Evolutionary conservation across 2,329 filamentous ascomycete species (phyloP).

Genomic region (Colletotrichum neosansevieriae): DNA sequence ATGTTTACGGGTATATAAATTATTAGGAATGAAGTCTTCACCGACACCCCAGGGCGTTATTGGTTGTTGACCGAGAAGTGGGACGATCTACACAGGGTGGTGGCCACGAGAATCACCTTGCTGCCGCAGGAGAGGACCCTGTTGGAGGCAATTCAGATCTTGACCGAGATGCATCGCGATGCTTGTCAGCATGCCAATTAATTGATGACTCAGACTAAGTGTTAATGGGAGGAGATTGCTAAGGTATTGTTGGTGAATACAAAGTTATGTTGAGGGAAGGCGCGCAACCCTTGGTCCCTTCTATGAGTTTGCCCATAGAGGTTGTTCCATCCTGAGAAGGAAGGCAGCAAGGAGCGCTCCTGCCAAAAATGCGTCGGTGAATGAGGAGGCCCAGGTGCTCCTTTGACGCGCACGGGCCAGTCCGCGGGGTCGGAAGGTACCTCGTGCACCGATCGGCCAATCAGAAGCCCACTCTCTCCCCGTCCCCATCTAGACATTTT

Average conservation of each 20-base stretch:
- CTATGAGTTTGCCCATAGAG: background rate
- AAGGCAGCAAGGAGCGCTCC: conserved; percentile 3
- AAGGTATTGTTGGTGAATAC: no score
- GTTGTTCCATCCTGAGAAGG: conserved; percentile 4
- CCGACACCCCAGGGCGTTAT: conserved; percentile 10
- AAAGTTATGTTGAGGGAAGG: background rate
- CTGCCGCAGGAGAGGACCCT: background rate
- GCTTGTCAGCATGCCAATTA: background rate
- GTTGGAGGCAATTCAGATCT: conserved; percentile 28
- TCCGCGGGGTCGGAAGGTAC: background rate
- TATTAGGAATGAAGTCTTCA: background rate
- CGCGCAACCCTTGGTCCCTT: background rate
- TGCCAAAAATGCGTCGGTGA: background rate
- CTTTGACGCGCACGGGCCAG: no score
- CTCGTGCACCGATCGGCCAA: conserved; percentile 35
- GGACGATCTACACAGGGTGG: conserved; percentile 36
- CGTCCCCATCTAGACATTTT: conserved; percentile 41
- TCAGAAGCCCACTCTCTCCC: conserved; percentile 29
- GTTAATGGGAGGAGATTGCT: background rate
- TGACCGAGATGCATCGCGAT: conserved; percentile 35
- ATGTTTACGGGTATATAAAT: no score
- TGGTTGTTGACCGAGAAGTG: conserved; percentile 36
- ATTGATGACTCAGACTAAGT: conserved; percentile 6
- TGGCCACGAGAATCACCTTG: conserved; percentile 17
- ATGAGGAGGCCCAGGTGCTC: background rate